Percentiles rank a stretch among this genome's conserved stretches.
These are phyloP conservation scores for Cercospora brassicicola DNA, from an alignment of 2,329 filamentous ascomycete genomes.

Conservation along the genomic window DNA sequence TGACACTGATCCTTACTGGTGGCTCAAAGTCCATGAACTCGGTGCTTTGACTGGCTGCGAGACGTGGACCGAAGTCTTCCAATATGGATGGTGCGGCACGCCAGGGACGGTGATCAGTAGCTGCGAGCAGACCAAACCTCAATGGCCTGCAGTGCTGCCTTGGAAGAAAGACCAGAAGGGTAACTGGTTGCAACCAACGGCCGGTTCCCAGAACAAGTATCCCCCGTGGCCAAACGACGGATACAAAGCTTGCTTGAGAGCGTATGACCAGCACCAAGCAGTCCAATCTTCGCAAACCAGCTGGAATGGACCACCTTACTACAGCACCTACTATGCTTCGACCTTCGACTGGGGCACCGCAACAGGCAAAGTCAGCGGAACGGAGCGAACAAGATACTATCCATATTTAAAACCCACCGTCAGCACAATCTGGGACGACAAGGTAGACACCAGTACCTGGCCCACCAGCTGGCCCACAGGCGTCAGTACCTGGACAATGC, in stretches of 20 bases:
- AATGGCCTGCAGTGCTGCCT: background rate
- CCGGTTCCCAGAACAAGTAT: background rate
- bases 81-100: background rate
- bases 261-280: background rate
- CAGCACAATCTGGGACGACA: slow-evolving; percentile 2
- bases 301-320: slow-evolving; percentile 1
- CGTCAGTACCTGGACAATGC: slow-evolving; percentile 1
- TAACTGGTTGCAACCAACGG: background rate
- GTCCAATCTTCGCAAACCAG: background rate
- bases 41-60: background rate
- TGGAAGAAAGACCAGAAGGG: background rate
- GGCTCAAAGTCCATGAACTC: background rate
- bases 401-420: background rate
- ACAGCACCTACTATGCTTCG: background rate
- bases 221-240: slow-evolving; percentile 2
- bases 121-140: background rate
- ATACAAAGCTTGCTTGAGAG: background rate
- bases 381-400: background rate
- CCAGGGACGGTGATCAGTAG: background rate
- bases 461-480: background rate
- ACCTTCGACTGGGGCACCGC: background rate
- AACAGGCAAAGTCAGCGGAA: background rate
- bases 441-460: background rate
- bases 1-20: background rate
- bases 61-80: background rate